Evolutionary conservation across 2,329 filamentous ascomycete species (phyloP).

Genomic region (Claviceps sp.): DNA sequence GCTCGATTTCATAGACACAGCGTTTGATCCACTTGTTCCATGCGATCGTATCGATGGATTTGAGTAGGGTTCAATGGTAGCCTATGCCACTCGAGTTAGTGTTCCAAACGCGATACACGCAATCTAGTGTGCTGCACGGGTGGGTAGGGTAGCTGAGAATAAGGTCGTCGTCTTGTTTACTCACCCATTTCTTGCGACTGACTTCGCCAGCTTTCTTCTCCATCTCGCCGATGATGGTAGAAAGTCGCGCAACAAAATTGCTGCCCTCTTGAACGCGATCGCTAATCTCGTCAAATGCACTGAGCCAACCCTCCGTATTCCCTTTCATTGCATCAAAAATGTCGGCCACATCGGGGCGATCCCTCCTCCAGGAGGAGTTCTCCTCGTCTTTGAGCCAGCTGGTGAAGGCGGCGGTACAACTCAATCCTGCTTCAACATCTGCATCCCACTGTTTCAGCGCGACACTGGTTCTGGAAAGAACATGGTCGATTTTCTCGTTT

Average conservation of each 20-base stretch:
- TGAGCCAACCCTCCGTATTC: slow-evolving; percentile 82
- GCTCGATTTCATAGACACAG: slow-evolving; percentile 3
- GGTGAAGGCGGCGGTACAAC: slow-evolving; percentile 63
- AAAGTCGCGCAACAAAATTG: slow-evolving; percentile 56
- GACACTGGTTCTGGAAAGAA: slow-evolving; percentile 64
- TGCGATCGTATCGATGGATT: slow-evolving; percentile 4
- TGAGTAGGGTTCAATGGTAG: slow-evolving; percentile 12
- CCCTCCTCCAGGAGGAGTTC: slow-evolving; percentile 44
- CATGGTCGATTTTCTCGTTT: slow-evolving; percentile 84
- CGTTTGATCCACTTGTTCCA: neutral
- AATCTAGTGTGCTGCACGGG: too few species aligned
- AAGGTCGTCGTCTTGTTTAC: slow-evolving; percentile 13
- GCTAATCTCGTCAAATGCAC: slow-evolving; percentile 65
- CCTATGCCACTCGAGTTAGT: slow-evolving; percentile 3
- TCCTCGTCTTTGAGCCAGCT: slow-evolving; percentile 59
- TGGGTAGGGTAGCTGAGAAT: neutral
- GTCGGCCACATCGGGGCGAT: slow-evolving; percentile 49
- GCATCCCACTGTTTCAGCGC: slow-evolving; percentile 65
- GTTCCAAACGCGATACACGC: too few species aligned
- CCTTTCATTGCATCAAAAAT: slow-evolving; percentile 85
- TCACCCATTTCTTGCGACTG: slow-evolving; percentile 63
- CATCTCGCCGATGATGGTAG: slow-evolving; percentile 71
- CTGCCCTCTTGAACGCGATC: slow-evolving; percentile 59
- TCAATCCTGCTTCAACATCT: slow-evolving; percentile 67
- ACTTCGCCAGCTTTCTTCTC: slow-evolving; percentile 73